Base-by-base conservation (phyloP, 169 alveolate species). In the Eimeria mitis region DNA sequence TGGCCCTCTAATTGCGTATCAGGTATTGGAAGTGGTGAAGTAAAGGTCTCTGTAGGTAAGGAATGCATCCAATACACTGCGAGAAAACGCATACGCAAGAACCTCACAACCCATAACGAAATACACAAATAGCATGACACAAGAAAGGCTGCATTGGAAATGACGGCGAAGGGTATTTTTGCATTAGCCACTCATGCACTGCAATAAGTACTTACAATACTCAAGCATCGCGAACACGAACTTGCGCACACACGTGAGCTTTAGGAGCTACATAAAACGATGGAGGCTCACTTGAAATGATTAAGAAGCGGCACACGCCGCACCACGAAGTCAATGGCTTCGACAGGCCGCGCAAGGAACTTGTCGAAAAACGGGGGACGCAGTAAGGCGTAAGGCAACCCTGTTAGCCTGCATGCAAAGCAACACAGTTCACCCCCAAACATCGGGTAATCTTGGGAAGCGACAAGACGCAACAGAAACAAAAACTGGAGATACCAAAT, bases 301-400 rank as follows among this genome's bases (percentile, higher is more conserved):
- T 87, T 87, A 40, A 87, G 92, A 47, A 87, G 92, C 61, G 92
- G 92, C 92, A 87, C 92, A 28, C 92, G 92, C 37, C 92, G 78
- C 63, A 87, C 92, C 19, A 87, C 79, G 49, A 61, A 87, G 79
- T 87, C 92, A 40, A 87, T 65, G 68, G 92, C 92, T 59, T 87
- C 92, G 63, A 59, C 49, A 37, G 92, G 92, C 47, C 92, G 92
- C n/a, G 92, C 92, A 9, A 87, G 92, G 65, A 87, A 87, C n/a
- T 87, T 87, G 92, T 87, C 92, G 65, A 87, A 87, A 49, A 87
- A 87, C 19, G 92, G 92, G 31, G 92, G 83, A 3, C 92, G 92
- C 61, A 87, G 63, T 6, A 87, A n/a, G 37, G 92, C 92, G 81
- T 63, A 87, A 19, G 92, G 81, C 42, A 87, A 70, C 31, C 92